Base-by-base conservation (phyloP, 805 yeast genomes). In the Teunomyces aglyptinius region DNA sequence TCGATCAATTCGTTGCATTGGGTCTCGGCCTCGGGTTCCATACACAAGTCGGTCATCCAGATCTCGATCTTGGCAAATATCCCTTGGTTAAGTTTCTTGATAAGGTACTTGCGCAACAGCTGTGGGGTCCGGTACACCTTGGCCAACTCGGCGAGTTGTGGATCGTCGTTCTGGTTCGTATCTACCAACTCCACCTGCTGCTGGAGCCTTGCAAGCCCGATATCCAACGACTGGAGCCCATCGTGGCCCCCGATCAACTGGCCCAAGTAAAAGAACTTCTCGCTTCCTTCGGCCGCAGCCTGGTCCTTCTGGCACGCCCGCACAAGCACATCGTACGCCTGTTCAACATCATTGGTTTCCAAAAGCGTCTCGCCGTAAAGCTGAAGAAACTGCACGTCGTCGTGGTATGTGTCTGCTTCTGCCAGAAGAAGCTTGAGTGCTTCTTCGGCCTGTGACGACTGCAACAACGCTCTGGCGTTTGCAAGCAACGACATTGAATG, bases 41-140 rank as follows among this genome's bases (percentile, higher is more conserved):
- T 89, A 71, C 98, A 91, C 52, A 91, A 71, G 70, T 92, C 97
- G 1, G 98, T 92, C 97, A 90, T 89, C 96, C 96, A 91, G 47
- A 89, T 86, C 66, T 92, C 99, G 58, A 94, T 86, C 70, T 85
- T 78, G 5, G 96, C 84, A 54, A 92, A 83, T 22, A 89, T 70
- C 0, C 92, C 96, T 59, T 83, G 86, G 52, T 85, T 81, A 41
- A 89, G 61, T 60, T 86, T 87, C 51, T 78, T 78, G 15, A 77
- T 63, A 35, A 78, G 66, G 49, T 74, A 74, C 34, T 15, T 54
- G 44, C 32, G 52, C 50, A 56, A 59, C 46, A 45, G 55, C 45
- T 58, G 61, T 36, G 57, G 51, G 3, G 61, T 49, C 1, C 60
- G 44, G 51, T 66, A 63, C 26, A 57, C 42, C 38, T 53, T 50